Conservation (phyloP, 164 flowering plant genomes). For the Taxillus chinensis region DNA sequence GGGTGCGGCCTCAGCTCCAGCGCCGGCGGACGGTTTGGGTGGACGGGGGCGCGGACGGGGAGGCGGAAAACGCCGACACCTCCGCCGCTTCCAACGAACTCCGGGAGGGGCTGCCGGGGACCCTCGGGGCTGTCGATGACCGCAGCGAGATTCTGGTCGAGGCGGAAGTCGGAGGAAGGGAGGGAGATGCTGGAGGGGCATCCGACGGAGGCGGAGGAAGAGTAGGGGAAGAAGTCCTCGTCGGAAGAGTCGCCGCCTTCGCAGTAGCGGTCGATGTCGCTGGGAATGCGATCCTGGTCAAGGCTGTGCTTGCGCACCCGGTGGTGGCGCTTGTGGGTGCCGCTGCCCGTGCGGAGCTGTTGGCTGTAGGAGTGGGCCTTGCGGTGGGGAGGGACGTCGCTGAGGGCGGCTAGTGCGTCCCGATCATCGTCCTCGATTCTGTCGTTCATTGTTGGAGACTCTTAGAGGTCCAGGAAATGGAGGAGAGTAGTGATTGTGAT, state of each 20-base stretch:
- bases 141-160: conserved; percentile 9
- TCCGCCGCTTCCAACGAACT: conserved; percentile 60
- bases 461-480: background rate
- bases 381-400: conserved; percentile 10
- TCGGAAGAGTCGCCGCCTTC: conserved; percentile 21
- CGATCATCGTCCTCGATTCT: conserved; percentile 34
- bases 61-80: conserved; percentile 52
- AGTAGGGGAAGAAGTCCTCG: conserved; percentile 29
- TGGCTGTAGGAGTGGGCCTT: conserved; percentile 55
- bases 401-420: conserved; percentile 26
- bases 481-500: background rate
- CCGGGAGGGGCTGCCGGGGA: conserved; percentile 33
- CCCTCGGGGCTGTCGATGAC: conserved; percentile 6
- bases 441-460: conserved; percentile 15
- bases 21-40: conserved; percentile 72
- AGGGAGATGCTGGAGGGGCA: background rate
- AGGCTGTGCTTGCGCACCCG: conserved; percentile 66
- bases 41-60: conserved; percentile 64
- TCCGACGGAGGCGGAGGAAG: conserved; percentile 9
- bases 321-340: conserved; percentile 17
- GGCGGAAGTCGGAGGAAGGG: conserved; percentile 9
- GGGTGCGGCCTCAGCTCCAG: conserved; percentile 93
- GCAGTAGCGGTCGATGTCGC: conserved; percentile 9
- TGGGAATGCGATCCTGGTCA: conserved; percentile 41
- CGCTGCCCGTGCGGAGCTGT: conserved; percentile 32